Evolutionary conservation across 1,284 basidiomycete species (phyloP).

Genomic region (Ganoderma resinaceum): DNA sequence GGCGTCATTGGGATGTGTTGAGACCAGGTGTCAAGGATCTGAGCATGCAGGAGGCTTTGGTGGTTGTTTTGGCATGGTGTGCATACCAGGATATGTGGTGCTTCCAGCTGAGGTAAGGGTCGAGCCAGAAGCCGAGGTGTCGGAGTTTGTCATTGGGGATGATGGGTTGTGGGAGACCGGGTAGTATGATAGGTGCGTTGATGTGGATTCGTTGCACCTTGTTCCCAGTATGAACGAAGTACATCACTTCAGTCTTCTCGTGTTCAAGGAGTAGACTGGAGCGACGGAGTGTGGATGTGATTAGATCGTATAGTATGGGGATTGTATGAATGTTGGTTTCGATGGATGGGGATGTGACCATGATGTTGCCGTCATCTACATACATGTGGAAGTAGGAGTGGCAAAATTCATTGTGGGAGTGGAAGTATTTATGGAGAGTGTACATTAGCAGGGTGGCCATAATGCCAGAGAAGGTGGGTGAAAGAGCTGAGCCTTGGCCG

Average conservation of each 20-base stretch:
- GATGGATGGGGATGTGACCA: neutral
- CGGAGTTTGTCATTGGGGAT: neutral
- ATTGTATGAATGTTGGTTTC: neutral
- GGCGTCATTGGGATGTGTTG: neutral
- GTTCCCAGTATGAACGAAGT: slow-evolving; percentile 16
- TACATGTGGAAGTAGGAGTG: slow-evolving; percentile 9
- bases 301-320: neutral
- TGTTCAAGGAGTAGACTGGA: slow-evolving; percentile 20
- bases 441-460: slow-evolving; percentile 19
- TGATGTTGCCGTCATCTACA: slow-evolving; percentile 27
- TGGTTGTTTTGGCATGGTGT: neutral
- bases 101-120: neutral
- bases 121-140: slow-evolving; percentile 8
- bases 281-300: neutral
- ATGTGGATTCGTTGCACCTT: neutral
- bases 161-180: too few relatives aligned
- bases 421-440: neutral
- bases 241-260: slow-evolving; percentile 24
- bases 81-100: neutral
- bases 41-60: neutral
- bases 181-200: neutral
- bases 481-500: slow-evolving; percentile 27
- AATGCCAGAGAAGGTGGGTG: slow-evolving; percentile 22
- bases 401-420: neutral
- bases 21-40: neutral